These are phyloP conservation scores for Penicillium sp. DNA, from an alignment of 2,329 filamentous ascomycete genomes.

Conservation along the genomic window DNA sequence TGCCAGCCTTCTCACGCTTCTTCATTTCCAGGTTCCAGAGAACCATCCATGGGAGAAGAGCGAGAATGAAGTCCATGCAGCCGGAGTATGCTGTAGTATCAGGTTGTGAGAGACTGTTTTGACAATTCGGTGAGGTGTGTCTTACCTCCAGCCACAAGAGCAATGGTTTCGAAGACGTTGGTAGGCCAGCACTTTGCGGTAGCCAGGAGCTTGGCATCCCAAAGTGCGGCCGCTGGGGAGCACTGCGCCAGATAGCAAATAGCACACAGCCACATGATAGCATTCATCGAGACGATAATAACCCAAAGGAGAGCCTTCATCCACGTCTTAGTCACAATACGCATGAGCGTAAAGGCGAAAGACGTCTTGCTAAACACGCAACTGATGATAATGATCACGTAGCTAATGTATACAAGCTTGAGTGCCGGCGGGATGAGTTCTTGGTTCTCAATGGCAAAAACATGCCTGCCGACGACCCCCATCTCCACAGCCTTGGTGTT, in stretches of 20 bases:
- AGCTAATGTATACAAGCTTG: slow-evolving; percentile 19
- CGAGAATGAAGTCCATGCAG: slow-evolving; percentile 33
- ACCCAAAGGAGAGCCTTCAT: slow-evolving; percentile 28
- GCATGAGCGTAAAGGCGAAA: slow-evolving; percentile 30
- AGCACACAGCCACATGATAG: slow-evolving; percentile 27
- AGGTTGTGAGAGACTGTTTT: not conserved
- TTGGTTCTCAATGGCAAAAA: slow-evolving; percentile 17
- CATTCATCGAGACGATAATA: slow-evolving; percentile 31
- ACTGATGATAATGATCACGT: slow-evolving; percentile 22
- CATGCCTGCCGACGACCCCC: slow-evolving; percentile 39
- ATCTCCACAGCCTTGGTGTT: slow-evolving; percentile 31
- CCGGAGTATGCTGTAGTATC: slow-evolving; percentile 22
- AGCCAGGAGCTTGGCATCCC: slow-evolving; percentile 21
- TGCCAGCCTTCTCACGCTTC: slow-evolving; percentile 31
- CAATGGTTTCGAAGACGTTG: slow-evolving; percentile 22
- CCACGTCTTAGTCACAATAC: slow-evolving; percentile 26
- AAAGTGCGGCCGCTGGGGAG: slow-evolving; percentile 20
- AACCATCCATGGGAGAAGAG: slow-evolving; percentile 30
- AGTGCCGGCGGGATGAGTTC: slow-evolving; percentile 18
- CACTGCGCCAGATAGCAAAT: slow-evolving; percentile 28
- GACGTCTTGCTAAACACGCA: slow-evolving; percentile 31
- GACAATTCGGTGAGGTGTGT: not conserved
- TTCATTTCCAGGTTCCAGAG: slow-evolving; percentile 34
- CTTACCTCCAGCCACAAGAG: slow-evolving; percentile 26
- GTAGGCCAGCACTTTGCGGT: slow-evolving; percentile 26